phyloP scores from a whole-genome alignment of 2,329 filamentous ascomycete species.

The Colletotrichum sansevieriae region DNA sequence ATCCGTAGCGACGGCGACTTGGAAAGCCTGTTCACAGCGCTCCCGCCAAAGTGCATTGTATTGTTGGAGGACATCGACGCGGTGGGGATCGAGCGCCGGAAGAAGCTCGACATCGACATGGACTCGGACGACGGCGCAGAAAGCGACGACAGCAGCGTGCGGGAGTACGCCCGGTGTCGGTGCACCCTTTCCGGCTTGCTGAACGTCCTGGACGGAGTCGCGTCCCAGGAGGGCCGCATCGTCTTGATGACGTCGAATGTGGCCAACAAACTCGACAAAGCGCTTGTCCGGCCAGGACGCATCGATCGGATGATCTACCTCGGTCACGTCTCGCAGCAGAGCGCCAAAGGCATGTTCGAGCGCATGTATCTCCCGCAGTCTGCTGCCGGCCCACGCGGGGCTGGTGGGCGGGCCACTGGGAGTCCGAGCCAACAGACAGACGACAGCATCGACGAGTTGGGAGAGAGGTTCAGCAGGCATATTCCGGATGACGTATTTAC shows the following conservation, averaged over 20 bases:
- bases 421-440: no score
- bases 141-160: slow-evolving; percentile 20
- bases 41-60: slow-evolving; percentile 45
- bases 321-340: slow-evolving; percentile 61
- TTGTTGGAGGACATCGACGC: slow-evolving; percentile 48
- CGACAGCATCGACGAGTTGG: neutral
- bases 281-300: slow-evolving; percentile 73
- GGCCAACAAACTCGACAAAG: slow-evolving; percentile 70
- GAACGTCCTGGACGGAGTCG: slow-evolving; percentile 77
- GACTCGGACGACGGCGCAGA: slow-evolving; percentile 47
- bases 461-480: slow-evolving; percentile 15
- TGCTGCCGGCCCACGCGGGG: neutral
- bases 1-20: slow-evolving; percentile 47
- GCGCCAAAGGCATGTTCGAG: slow-evolving; percentile 38
- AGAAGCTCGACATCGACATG: slow-evolving; percentile 36
- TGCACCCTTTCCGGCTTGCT: slow-evolving; percentile 72
- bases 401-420: neutral
- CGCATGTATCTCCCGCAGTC: slow-evolving; percentile 31
- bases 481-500: slow-evolving; percentile 31
- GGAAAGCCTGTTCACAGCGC: slow-evolving; percentile 49
- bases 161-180: slow-evolving; percentile 28
- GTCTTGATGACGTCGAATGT: slow-evolving; percentile 81
- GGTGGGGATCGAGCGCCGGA: slow-evolving; percentile 43
- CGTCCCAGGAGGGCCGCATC: slow-evolving; percentile 75
- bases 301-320: slow-evolving; percentile 79